Base-by-base conservation (phyloP, 2,329 filamentous ascomycete species). In the Verticillium nonalfalfae region DNA sequence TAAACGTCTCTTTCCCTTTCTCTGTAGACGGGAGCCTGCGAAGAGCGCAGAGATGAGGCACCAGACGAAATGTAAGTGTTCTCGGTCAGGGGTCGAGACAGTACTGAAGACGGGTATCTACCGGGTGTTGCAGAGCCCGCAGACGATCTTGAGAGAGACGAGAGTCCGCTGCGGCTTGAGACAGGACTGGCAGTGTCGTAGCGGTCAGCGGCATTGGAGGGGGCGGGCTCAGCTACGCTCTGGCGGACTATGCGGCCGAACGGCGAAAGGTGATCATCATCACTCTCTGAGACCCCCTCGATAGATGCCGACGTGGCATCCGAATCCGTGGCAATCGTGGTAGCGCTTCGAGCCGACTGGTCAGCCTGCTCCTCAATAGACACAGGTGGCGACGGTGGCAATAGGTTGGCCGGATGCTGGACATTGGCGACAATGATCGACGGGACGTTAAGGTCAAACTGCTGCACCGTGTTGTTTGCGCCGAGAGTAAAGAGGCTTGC, bases 401-500 rank as follows among this genome's bases (percentile, higher is more conserved):
- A 82, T 34, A 90, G 81, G 64, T 90, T 87, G 26, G 92, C 91
- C 36, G 89, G 85, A 73, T 97, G 93, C 69, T 97, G 93, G 13
- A 95, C 89, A 71, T 93, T 93, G 64, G 89, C 88, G 34, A 97
- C 90, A 79, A 97, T 86, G 71, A 87, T 79, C 13, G 90, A 85
- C 7, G 89, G 87, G 9, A 90, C 91, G 69, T 96, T 96, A 54
- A 98, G 81, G 72, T 98, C 93, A 72, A 96, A 98, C 73, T 99
- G 95, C 74, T 98, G 94, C 2, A 96, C 89, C 3, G 91, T 95
- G 71, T 94, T 89, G 68, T 94, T 92, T 50, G 89, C 87, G 1
- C 93, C 92, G 18, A 98, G 79, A 0, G 94, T 97, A 76, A 99
- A 99, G 31, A 99, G 82, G 7, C 86, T 90, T n/a, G 94, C 94